These are phyloP conservation scores for Pseudomicrostroma phylloplanum DNA, from an alignment of 1,284 basidiomycete species.

Conservation along the genomic window DNA sequence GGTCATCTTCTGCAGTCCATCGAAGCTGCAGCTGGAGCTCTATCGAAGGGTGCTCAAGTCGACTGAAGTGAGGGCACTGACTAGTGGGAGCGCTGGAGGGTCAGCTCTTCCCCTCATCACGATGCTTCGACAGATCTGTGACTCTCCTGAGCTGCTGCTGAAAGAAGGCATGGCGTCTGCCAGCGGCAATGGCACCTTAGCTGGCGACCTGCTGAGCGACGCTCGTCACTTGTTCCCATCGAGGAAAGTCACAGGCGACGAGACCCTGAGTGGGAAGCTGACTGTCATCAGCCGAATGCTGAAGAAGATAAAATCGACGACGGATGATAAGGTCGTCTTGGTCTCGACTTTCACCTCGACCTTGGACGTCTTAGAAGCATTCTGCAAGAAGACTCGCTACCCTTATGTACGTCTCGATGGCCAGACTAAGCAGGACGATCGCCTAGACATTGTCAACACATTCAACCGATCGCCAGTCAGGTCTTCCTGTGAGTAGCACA, in stretches of 20 bases:
- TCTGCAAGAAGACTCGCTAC: constrained; percentile 71
- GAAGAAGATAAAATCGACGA: constrained; percentile 60
- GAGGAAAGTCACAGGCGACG: constrained; percentile 25
- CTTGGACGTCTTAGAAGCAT: constrained; percentile 80
- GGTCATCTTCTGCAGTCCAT: constrained; percentile 21
- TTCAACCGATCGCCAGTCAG: constrained; percentile 29
- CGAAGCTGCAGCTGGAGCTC: constrained; percentile 67
- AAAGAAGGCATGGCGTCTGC: constrained; percentile 57
- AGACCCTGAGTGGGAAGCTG: constrained; percentile 56
- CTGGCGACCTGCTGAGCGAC: constrained; percentile 24
- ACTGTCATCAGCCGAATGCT: constrained; percentile 70
- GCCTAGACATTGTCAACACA: constrained; percentile 32
- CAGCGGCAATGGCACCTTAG: constrained; percentile 16
- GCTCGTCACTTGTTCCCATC: constrained; percentile 24
- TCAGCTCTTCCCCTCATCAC: constrained; percentile 42
- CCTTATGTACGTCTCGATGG: constrained; percentile 82
- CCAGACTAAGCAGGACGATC: constrained; percentile 38
- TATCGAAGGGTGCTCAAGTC: constrained; percentile 62
- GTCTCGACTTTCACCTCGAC: constrained; percentile 60
- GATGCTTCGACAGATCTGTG: constrained; percentile 73
- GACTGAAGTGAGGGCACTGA: constrained; percentile 25
- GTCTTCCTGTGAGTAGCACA: constrained; percentile 6
- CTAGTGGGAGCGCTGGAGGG: constrained; percentile 25
- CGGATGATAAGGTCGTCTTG: constrained; percentile 61
- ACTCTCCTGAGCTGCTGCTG: constrained; percentile 78